These are phyloP conservation scores for Hyphopichia khmerensis DNA, from an alignment of 1,139 yeast genomes.

Conservation along the genomic window DNA sequence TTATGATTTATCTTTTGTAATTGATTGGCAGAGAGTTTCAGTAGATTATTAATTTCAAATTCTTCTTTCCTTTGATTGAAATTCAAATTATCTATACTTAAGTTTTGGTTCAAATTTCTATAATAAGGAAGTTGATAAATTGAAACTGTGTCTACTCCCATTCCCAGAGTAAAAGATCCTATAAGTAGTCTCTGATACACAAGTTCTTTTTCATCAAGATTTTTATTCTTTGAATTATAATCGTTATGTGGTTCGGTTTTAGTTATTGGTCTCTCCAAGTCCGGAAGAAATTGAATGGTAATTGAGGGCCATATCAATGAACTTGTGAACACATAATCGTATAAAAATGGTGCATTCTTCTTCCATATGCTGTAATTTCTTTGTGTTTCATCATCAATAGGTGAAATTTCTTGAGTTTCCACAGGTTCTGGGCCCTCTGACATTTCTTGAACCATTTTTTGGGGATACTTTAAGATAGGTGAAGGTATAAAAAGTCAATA, in stretches of 20 bases:
- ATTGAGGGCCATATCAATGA: constrained; percentile 57
- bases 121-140: constrained; percentile 39
- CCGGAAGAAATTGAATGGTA: constrained; percentile 56
- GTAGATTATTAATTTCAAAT: constrained; percentile 33
- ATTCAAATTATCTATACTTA: constrained; percentile 33
- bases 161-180: constrained; percentile 48
- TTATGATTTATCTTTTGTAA: constrained; percentile 42
- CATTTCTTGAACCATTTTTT: background rate
- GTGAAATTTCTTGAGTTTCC: constrained; percentile 3
- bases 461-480: too few relatives aligned
- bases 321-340: constrained; percentile 50
- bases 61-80: constrained; percentile 43
- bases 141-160: constrained; percentile 38
- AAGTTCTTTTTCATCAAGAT: constrained; percentile 9
- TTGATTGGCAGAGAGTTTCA: constrained; percentile 27
- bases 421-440: background rate
- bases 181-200: constrained; percentile 34
- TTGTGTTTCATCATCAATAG: constrained; percentile 28
- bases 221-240: background rate
- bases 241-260: background rate
- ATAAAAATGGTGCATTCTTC: constrained; percentile 52
- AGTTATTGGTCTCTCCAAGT: constrained; percentile 25
- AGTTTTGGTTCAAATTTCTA: constrained; percentile 27
- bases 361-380: constrained; percentile 50
- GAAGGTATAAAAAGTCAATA: background rate